Evolutionary conservation across 116 monocot genomes (phyloP).

Genomic region (Posidonia oceanica): DNA sequence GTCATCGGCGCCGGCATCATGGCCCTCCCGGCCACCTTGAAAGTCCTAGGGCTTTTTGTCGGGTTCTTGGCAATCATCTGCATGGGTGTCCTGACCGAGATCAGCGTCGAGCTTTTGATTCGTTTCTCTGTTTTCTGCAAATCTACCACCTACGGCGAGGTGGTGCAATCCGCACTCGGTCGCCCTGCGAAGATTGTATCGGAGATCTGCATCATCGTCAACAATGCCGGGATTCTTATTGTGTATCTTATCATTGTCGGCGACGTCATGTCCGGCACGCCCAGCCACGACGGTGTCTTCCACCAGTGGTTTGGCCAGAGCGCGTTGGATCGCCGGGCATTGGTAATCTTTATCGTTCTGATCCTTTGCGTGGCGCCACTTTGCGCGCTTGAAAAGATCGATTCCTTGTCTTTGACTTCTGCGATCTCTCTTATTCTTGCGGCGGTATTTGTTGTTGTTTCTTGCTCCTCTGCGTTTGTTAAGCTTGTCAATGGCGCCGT

Average conservation of each 20-base stretch:
- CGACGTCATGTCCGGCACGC: constrained; percentile 82
- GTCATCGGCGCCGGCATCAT: constrained; percentile 95
- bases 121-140: constrained; percentile 50
- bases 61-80: constrained; percentile 41
- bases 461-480: constrained; percentile 41
- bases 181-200: constrained; percentile 37
- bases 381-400: constrained; percentile 72
- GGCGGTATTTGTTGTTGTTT: constrained; percentile 65
- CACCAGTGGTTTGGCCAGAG: constrained; percentile 59
- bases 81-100: constrained; percentile 73
- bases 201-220: constrained; percentile 71
- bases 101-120: constrained; percentile 76
- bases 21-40: constrained; percentile 92
- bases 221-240: constrained; percentile 75
- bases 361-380: constrained; percentile 61
- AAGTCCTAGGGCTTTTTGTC: constrained; percentile 51
- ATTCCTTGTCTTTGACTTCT: constrained; percentile 63
- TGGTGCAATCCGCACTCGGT: constrained; percentile 58
- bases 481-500: constrained; percentile 51
- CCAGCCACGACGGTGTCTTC: constrained; percentile 64
- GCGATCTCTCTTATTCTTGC: constrained; percentile 82
- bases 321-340: constrained; percentile 48
- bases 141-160: constrained; percentile 65
- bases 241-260: constrained; percentile 57
- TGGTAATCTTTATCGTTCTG: constrained; percentile 51